Evolutionary conservation across 768 basidiomycete genomes (phyloP), one percentile per base, ranked within the genome.

Genomic region (Macrolepiota dolichaula): DNA sequence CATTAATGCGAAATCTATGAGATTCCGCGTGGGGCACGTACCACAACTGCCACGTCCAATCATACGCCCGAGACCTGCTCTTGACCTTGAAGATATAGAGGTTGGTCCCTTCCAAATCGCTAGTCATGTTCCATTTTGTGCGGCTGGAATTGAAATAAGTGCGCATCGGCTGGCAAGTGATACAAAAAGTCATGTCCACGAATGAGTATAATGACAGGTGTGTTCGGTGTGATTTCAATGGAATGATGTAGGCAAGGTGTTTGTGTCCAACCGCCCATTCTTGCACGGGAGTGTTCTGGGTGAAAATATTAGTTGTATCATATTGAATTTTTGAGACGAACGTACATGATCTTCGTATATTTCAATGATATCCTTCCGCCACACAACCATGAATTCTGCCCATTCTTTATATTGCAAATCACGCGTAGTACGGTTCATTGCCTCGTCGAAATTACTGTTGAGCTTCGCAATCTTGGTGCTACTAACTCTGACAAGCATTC

Each of bases 21-120:
- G 44, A 49, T 25, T 62, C 11, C 36, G 38, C 55, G 7, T 44
- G 32, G 40, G 47, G 37, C 2, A 58, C 74, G 58, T 65, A 88
- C 94, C 92, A 94, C 50, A 97, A 75, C 55, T 85, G 81, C 95
- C 94, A 97, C 49, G 86, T 79, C 96, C 96, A 98, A 71, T 97
- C 94, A 40, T 84, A 79, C 1, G 91, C 88, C 55, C 93, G 78
- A 4, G 89, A 86, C 29, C 91, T 84, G 63, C 85, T 87, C 70
- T 89, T 92, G 17, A 79, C 67, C 67, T 96, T 96, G 73, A 96
- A 91, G 29, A 96, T 79, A 71, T 95, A 96, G 27, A 96, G 83
- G 64, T 94, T 89, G 0, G 88, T 92, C 4, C 94, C 93, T 62
- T 83, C 82, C 1, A 47, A 32, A 11, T 55, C 57, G 46, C 32